Evolutionary conservation across 768 basidiomycete species (phyloP).

Genomic region (Crassisporium funariophilum): DNA sequence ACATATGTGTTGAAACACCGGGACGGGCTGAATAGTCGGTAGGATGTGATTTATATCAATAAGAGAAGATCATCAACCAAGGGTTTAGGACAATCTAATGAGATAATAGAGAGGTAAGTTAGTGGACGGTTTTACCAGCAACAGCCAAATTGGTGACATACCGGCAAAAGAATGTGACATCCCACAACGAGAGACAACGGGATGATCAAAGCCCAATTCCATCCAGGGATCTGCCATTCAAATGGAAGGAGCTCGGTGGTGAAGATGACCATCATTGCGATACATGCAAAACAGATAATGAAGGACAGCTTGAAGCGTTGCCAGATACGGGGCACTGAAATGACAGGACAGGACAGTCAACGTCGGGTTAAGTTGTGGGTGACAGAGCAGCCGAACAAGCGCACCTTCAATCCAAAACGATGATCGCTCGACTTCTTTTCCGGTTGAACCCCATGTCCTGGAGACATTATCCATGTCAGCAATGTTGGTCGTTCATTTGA

Average conservation of each 20-base stretch:
- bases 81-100: constrained; percentile 76
- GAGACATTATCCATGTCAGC: background rate
- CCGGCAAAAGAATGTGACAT: constrained; percentile 72
- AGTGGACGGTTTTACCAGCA: constrained; percentile 5
- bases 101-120: constrained; percentile 8
- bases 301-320: constrained; percentile 78
- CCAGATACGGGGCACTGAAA: constrained; percentile 73
- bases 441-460: constrained; percentile 59
- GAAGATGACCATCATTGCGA: constrained; percentile 66
- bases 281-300: constrained; percentile 57
- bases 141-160: constrained; percentile 35
- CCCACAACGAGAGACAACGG: constrained; percentile 72
- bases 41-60: too few species aligned
- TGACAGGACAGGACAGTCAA: constrained; percentile 5
- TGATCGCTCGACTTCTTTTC: constrained; percentile 83
- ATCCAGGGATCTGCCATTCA: constrained; percentile 67
- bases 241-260: constrained; percentile 54
- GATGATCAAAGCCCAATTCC: constrained; percentile 71
- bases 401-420: constrained; percentile 84
- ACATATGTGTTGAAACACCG: too few species aligned
- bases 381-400: constrained; percentile 5
- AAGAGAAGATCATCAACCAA: constrained; percentile 84
- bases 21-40: too few species aligned
- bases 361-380: background rate
- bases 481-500: background rate